Conservation (phyloP, 2,329 filamentous ascomycete species). For the Cercospora berteroae region DNA sequence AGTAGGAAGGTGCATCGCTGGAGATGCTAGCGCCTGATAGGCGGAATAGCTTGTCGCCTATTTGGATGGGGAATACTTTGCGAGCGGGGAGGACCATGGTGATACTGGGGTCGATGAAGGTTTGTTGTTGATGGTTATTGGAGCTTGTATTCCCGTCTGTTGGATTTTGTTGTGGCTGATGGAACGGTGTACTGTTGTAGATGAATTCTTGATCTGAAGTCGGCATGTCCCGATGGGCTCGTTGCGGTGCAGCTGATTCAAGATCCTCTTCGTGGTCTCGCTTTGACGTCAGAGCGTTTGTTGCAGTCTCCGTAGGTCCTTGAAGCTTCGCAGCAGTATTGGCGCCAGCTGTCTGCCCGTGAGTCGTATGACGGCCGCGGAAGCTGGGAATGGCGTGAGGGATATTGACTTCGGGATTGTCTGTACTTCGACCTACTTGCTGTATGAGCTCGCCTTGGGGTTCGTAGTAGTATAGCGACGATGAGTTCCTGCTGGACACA, state of each 20-base stretch:
- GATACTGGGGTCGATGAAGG: constrained; percentile 22
- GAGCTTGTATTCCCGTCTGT: not conserved
- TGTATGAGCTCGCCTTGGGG: constrained; percentile 48
- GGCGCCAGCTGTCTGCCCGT: not conserved
- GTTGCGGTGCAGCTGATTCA: not conserved
- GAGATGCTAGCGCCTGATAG: constrained; percentile 65
- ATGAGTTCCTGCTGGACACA: constrained; percentile 7
- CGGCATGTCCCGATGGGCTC: not conserved
- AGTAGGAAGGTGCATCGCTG: constrained; percentile 78
- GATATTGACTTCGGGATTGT: not conserved
- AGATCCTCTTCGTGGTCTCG: not conserved
- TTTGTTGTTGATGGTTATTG: constrained; percentile 1
- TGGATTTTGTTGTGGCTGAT: not conserved
- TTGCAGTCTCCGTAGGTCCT: not conserved
- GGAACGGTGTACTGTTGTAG: not conserved
- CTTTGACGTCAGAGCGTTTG: not conserved
- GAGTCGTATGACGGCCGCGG: not conserved
- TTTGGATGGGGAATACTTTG: constrained; percentile 70
- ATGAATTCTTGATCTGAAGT: not conserved
- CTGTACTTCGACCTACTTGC: constrained; percentile 35
- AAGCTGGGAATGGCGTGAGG: not conserved
- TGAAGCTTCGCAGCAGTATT: not conserved
- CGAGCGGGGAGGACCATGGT: constrained; percentile 61
- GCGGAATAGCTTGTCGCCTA: constrained; percentile 66
- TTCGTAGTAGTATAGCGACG: constrained; percentile 40